These are phyloP conservation scores for Torulaspora franciscae DNA, from an alignment of 805 yeast genomes.

Conservation along the genomic window DNA sequence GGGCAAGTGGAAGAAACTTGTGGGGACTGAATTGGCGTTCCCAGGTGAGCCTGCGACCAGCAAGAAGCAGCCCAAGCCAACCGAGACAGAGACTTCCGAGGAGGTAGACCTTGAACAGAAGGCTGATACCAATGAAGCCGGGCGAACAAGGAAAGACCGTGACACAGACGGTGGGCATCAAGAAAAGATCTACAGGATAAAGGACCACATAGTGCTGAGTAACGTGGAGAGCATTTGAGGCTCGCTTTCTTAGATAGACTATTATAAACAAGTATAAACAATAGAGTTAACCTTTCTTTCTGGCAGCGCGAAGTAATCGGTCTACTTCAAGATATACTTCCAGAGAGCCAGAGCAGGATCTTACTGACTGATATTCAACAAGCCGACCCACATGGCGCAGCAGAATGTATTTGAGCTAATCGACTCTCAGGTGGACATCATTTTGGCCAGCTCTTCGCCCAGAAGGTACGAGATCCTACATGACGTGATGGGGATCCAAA, in stretches of 20 bases:
- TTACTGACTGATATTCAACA: too few species aligned
- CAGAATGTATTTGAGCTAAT: slow-evolving; percentile 5
- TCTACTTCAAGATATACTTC: neutral
- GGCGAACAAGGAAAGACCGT: neutral
- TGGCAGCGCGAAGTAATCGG: neutral
- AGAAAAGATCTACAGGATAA: slow-evolving; percentile 30
- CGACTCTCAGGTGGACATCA: slow-evolving; percentile 34
- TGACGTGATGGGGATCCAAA: slow-evolving; percentile 47
- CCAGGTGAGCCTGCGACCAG: slow-evolving; percentile 27
- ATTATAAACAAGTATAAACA: too few species aligned
- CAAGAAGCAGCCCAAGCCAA: slow-evolving; percentile 10
- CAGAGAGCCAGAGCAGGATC: neutral
- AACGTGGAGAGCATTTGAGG: slow-evolving; percentile 28
- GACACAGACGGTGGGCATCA: slow-evolving; percentile 14
- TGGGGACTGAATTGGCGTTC: slow-evolving; percentile 65
- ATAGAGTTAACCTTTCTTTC: neutral
- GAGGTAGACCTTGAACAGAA: slow-evolving; percentile 7
- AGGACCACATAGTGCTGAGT: slow-evolving; percentile 26
- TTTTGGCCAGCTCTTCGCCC: slow-evolving; percentile 83
- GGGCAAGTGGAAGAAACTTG: slow-evolving; percentile 70
- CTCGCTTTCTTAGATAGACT: neutral
- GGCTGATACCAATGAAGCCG: neutral
- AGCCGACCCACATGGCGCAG: neutral
- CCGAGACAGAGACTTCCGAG: slow-evolving; percentile 5
- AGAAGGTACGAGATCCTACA: slow-evolving; percentile 67